Evolutionary conservation across 495 filamentous ascomycete genomes (phyloP).

Genomic region (Hypoxylon cercidicola): DNA sequence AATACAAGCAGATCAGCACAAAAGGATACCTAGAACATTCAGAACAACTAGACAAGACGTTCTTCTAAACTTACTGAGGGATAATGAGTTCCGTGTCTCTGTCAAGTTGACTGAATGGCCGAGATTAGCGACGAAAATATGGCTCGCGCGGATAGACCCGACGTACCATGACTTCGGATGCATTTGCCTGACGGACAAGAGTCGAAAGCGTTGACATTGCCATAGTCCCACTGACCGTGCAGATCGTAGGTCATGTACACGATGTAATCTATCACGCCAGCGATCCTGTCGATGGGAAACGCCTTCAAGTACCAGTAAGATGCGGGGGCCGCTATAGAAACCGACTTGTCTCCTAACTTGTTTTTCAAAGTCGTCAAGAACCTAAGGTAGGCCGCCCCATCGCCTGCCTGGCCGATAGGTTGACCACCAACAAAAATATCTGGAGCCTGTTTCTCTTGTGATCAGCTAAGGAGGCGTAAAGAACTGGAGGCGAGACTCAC

Average conservation of each 20-base stretch:
- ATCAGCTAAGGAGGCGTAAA: not conserved
- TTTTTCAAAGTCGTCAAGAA: conserved; percentile 27
- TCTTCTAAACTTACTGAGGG: conserved; percentile 41
- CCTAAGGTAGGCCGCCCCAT: conserved; percentile 34
- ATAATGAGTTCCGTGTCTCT: conserved; percentile 49
- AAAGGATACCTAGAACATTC: not conserved
- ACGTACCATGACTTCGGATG: conserved; percentile 9
- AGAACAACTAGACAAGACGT: not conserved
- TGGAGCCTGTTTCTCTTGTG: conserved; percentile 13
- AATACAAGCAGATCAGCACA: conserved; percentile 9
- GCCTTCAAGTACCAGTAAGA: conserved; percentile 55
- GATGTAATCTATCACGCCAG: conserved; percentile 58
- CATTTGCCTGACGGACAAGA: conserved; percentile 35
- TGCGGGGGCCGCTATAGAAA: conserved; percentile 51
- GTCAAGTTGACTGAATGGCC: conserved; percentile 52
- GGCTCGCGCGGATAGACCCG: conserved; percentile 23
- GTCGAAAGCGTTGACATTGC: not conserved
- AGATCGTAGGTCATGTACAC: conserved; percentile 62
- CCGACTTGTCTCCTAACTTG: conserved; percentile 26
- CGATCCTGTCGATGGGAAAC: conserved; percentile 56
- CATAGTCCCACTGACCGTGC: conserved; percentile 36
- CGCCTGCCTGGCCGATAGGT: conserved; percentile 20
- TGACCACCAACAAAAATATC: conserved; percentile 37
- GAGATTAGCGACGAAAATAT: conserved; percentile 46
- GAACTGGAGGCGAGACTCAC: conserved; percentile 13